phyloP scores from a whole-genome alignment of 2,329 filamentous ascomycete genomes.

The Ramularia endophylla region DNA sequence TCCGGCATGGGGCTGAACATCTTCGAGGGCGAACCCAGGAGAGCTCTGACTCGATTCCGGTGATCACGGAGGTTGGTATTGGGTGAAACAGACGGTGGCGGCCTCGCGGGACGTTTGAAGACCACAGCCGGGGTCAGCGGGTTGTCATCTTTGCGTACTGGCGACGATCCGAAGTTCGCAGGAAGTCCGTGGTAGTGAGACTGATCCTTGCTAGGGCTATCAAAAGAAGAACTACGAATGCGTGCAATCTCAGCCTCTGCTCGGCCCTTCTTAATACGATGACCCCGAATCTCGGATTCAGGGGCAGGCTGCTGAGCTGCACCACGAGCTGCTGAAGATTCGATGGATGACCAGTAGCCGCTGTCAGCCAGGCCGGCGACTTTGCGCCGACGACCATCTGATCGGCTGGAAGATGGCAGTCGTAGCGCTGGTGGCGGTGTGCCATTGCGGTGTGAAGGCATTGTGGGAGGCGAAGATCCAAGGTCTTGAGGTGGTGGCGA shows the following conservation, averaged over 20 bases:
- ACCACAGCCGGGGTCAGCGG: constrained; percentile 81
- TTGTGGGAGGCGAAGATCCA: constrained; percentile 90
- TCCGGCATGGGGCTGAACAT: constrained; percentile 45
- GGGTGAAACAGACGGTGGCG: constrained; percentile 76
- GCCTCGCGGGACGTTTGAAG: constrained; percentile 61
- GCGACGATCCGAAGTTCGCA: constrained; percentile 33
- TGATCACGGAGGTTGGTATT: constrained; percentile 89
- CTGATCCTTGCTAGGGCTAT: constrained; percentile 69
- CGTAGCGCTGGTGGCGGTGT: constrained; percentile 69
- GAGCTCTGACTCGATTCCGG: constrained; percentile 70
- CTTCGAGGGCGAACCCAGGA: constrained; percentile 73
- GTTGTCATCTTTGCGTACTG: constrained; percentile 32
- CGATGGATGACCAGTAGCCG: constrained; percentile 92
- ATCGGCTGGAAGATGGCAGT: constrained; percentile 57
- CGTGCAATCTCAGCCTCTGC: constrained; percentile 95
- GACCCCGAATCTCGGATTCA: constrained; percentile 66
- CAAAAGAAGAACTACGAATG: constrained; percentile 84
- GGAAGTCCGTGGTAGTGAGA: constrained; percentile 46
- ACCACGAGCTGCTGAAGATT: constrained; percentile 78
- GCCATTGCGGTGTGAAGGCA: constrained; percentile 53
- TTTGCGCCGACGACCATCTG: constrained; percentile 65
- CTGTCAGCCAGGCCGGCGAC: constrained; percentile 81
- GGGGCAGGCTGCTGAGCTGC: constrained; percentile 60
- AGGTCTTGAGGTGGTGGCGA: constrained; percentile 67
- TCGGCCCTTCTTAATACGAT: constrained; percentile 70